A percentile compares a stretch with the other conserved stretches of the same genome.
phyloP scores from a whole-genome alignment of 2,329 filamentous ascomycete genomes.

The Fusarium sp. region DNA sequence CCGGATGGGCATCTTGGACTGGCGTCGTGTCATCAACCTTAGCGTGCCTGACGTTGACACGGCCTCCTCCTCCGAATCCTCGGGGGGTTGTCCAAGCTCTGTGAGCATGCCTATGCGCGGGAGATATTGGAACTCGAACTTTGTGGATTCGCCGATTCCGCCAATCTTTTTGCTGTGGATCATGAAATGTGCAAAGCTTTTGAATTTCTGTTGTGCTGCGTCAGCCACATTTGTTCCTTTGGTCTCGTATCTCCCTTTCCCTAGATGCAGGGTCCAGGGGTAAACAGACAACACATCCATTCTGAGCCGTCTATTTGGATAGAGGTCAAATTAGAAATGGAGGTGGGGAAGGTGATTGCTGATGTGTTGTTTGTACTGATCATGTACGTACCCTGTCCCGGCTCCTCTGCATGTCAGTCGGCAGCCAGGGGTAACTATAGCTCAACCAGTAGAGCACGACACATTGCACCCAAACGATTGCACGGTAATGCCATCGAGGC shows the following conservation, averaged over 20 bases:
- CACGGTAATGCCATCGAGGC: constrained; percentile 68
- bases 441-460: constrained; percentile 70
- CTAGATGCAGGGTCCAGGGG: neutral
- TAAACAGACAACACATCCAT: neutral
- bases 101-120: constrained; percentile 59
- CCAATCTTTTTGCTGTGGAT: constrained; percentile 70
- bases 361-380: neutral
- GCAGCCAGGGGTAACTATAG: constrained; percentile 58
- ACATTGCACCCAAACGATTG: constrained; percentile 73
- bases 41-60: constrained; percentile 4
- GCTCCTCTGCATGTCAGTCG: constrained; percentile 53
- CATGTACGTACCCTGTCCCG: constrained; percentile 44
- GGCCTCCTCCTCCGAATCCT: constrained; percentile 5
- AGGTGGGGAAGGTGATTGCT: constrained; percentile 1
- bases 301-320: too few species aligned
- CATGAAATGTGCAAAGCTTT: constrained; percentile 56
- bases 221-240: constrained; percentile 14
- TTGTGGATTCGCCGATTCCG: constrained; percentile 72
- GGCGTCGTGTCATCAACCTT: constrained; percentile 13
- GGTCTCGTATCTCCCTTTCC: neutral
- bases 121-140: constrained; percentile 79
- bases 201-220: constrained; percentile 42
- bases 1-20: constrained; percentile 11
- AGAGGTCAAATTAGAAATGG: neutral
- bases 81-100: constrained; percentile 45